These are phyloP conservation scores for Salix suchowensis DNA, from an alignment of 345 rosid genomes.

Conservation along the genomic window DNA sequence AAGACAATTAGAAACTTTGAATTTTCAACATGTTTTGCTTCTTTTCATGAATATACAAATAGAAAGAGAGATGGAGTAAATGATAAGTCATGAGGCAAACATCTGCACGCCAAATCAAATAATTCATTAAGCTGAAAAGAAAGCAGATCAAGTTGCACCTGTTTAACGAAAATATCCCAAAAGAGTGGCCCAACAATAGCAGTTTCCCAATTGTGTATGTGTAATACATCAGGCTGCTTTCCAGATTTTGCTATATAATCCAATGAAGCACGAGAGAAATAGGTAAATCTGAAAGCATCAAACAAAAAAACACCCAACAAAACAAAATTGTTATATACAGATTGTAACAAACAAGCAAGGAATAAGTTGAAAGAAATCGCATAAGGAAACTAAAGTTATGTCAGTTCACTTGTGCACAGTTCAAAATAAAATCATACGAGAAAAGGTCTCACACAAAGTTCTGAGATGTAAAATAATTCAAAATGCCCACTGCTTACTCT, in stretches of 20 bases:
- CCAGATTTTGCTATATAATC: conserved; percentile 76
- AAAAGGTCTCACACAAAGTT: background rate
- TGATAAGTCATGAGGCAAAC: background rate
- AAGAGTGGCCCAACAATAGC: conserved; percentile 81
- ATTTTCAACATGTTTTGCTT: background rate
- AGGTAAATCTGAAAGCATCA: conserved; percentile 51
- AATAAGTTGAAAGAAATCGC: background rate
- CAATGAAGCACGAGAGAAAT: conserved; percentile 86
- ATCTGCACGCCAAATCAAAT: conserved; percentile 3
- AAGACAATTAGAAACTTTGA: too few species aligned
- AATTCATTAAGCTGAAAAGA: background rate
- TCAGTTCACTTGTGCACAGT: background rate
- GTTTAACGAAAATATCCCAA: conserved; percentile 79
- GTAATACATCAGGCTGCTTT: conserved; percentile 81
- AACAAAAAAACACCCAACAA: conserved; percentile 6
- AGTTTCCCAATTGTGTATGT: conserved; percentile 85
- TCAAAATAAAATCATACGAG: background rate
- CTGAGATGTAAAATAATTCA: background rate
- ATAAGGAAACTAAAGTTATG: background rate
- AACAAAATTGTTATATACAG: background rate
- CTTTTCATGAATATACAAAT: background rate
- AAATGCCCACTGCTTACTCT: background rate
- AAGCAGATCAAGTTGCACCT: conserved; percentile 37
- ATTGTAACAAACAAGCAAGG: background rate
- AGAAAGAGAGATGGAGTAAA: too few species aligned